Evolutionary conservation across 306 rosid species (phyloP), one percentile per base, ranked within the genome.

Genomic region (Luffa aegyptiaca): DNA sequence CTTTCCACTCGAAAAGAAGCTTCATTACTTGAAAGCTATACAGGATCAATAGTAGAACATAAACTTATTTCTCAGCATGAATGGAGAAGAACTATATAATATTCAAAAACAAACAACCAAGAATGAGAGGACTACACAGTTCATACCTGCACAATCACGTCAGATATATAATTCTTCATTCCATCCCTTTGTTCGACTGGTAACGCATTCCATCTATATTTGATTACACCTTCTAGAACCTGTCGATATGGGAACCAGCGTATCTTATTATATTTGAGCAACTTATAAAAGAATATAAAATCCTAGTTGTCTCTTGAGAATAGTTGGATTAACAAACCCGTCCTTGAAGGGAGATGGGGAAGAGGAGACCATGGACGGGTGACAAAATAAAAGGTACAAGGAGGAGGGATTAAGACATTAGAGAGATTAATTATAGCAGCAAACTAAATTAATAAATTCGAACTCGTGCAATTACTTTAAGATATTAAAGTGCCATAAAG

Each of bases 121-220:
- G 6, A 35, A 79, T 2, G 36, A 64, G 64, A 49, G 36, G 49
- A 36, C 46, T 62, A 6, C 49, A 72, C 12, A 4, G 57, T 64
- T 14, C 55, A 46, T 82, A 93, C 99, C 98, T 96, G 97, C 53
- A 96, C 97, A 76, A 96, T 96, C 56, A 96, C 90, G 71, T 96
- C 99, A 77, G 99, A 96, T 18, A 96, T 93, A 82, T 93, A 96
- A 87, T 96, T 96, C 82, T 96, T 96, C 99, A 96, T 96, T 82
- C 99, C 99, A 77, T 96, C 99, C 55, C 99, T 89, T 85, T 96
- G 98, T 82, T 96, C 98, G 72, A 86, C 98, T 11, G 99, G 99
- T 78, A 96, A 86, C 20, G 97, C 98, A 91, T 96, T 96, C 99
- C 99, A 96, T 80, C 97, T 88, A 79, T 96, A 96, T 81, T 96